Percentiles rank a stretch among this genome's conserved stretches.
These are phyloP conservation scores for Citrus sinensis DNA, from an alignment of 345 rosid genomes.

Conservation along the genomic window DVS_A1.0 CM039165.1:33548501-33549000, in stretches of 20 bases:
- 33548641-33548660: conserved; percentile 21
- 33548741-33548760: conserved; percentile 24
- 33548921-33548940: conserved; percentile 36
- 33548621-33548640: conserved; percentile 25
- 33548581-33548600: conserved; percentile 38
- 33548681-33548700: conserved; percentile 41
- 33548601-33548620: conserved; percentile 39
- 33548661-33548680: conserved; percentile 27
- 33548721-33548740: conserved; percentile 5
- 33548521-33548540: conserved; percentile 23
- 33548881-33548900: conserved; percentile 27
- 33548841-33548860: conserved; percentile 32
- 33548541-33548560: conserved; percentile 40
- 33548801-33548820: conserved; percentile 31
- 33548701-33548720: conserved; percentile 31
- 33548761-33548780: conserved; percentile 37
- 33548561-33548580: conserved; percentile 42
- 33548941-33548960: conserved; percentile 20
- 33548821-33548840: conserved; percentile 37
- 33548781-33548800: conserved; percentile 24
- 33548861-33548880: conserved; percentile 32
- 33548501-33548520: conserved; percentile 21
- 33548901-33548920: conserved; percentile 14
- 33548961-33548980: conserved; percentile 25
- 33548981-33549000: conserved; percentile 23